A percentile compares a stretch with the other conserved stretches of the same genome.
Conservation (phyloP, 2,329 filamentous ascomycete genomes). For the Ophioceras dolichostomum region DNA sequence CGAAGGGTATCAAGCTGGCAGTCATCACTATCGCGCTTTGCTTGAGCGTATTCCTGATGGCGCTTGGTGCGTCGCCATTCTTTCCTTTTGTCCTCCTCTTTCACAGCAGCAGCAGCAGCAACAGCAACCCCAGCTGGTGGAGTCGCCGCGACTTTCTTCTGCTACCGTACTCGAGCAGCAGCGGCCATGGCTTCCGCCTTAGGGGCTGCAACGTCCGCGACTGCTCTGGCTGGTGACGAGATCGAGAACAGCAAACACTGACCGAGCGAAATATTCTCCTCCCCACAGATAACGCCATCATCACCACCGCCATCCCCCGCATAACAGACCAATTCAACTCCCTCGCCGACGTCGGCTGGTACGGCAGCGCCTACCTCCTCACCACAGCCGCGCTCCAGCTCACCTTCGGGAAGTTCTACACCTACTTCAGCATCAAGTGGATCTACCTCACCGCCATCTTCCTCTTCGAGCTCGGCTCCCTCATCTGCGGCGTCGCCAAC, state of each 20-base stretch:
- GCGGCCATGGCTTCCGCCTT: too few species aligned
- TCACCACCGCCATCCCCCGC: constrained; percentile 21
- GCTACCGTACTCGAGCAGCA: too few species aligned
- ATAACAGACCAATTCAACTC: constrained; percentile 22
- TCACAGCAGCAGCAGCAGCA: too few species aligned
- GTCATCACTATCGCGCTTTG: constrained; percentile 30
- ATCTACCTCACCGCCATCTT: constrained; percentile 18
- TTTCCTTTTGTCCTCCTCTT: too few species aligned
- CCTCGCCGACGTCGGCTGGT: constrained; percentile 29
- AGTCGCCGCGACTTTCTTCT: too few species aligned
- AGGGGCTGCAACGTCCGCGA: too few species aligned
- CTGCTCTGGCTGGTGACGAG: too few species aligned
- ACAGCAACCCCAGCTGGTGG: too few species aligned
- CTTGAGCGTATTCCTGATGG: constrained; percentile 30
- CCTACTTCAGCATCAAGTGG: constrained; percentile 22
- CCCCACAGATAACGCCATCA: constrained; percentile 17
- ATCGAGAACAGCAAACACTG: too few species aligned
- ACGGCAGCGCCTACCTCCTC: constrained; percentile 24
- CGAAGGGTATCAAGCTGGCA: constrained; percentile 19
- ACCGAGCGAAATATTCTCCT: too few species aligned
- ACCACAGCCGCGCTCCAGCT: constrained; percentile 20
- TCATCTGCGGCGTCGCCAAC: constrained; percentile 16
- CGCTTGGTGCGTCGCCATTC: constrained; percentile 14
- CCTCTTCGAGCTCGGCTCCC: constrained; percentile 23
- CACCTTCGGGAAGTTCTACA: constrained; percentile 21